Evolutionary conservation across 2,329 filamentous ascomycete genomes (phyloP), one percentile per base, ranked within the genome.

Genomic region (Macrophomina tecta): DNA sequence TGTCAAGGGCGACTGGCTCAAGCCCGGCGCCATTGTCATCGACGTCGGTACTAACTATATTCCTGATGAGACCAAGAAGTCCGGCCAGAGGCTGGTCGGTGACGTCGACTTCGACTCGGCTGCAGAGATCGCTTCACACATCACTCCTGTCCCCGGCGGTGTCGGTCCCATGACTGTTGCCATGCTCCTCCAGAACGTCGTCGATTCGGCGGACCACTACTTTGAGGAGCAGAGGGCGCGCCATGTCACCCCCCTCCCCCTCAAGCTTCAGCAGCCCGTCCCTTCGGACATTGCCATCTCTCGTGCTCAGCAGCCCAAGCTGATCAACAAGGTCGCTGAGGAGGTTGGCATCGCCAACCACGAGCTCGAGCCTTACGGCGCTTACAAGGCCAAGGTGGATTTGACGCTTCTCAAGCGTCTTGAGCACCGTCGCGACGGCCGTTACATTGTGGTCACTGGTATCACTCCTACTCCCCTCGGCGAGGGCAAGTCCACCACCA

Each of bases 141-240:
- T 99, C 75, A 99, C 95, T 2, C 95, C 95, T 1, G 95, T 99
- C 2, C 95, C 95, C 1, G 95, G 95, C 67, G 95, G 95, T 79
- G 95, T 99, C 68, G 95, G 95, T 0, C 95, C 95, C 61, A 99
- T 99, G 95, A 99, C 95, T 3, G 94, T 99, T 70, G 95, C 95
- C 68, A 99, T 99, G 95, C 85, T 99, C 56, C 83, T 99, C 73
- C 92, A 97, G 80, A 99, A 99, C 76, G 94, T 98, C 8, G 91
- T 98, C 65, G 91, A 94, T 72, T 90, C 94, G 40, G 91, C 95
- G 42, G 90, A 89, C 58, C 83, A 87, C 67, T 94, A 92, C 75
- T 95, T 95, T 70, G 92, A 95, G 70, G 87, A 87, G 69, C 91
- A 96, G 78, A 96, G 92, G 81, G 84, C 90, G 69, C 88, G 95